Evolutionary conservation across 129 eudicot genomes (phyloP), one percentile per base, ranked within the genome.

Genomic region (Flaveria bidentis): DNA sequence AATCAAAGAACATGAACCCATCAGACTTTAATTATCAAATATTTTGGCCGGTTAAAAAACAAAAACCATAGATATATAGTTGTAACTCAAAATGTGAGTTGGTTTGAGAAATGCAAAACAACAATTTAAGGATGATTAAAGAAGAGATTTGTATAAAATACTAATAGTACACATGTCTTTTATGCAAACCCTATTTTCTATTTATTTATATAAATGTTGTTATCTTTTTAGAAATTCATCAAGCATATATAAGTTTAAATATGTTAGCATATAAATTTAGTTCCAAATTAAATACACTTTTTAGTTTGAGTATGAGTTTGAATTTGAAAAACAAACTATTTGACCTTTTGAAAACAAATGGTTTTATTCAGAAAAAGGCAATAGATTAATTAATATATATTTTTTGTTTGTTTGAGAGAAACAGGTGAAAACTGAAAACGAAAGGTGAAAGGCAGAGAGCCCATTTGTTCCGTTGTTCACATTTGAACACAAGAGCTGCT

Each of bases 401-500:
- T 72, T 53, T 75, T 75, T 68, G 75, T 62, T 18, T 39, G 44
- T 56, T 30, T 16, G 70, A 65, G 68, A 71, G 74, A 72, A 78
- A 84, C 77, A 72, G 70, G 47, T 49, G 82, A 71, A 58, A 58
- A 58, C 65, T 22, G 64, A 58, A 77, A 72, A 68, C 13, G 74
- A 69, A 76, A 58, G 80, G 76, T 30, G 62, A 68, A 53, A 67
- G 62, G 20, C 80, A 26, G 80, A 26, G 80, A 68, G 71, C 75
- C 82, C 79, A 61, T 64, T 60, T 71, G 84, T 36, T 36, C 41
- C 41, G 41, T 36, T 36, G 41, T 79, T 82, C 76, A 80, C 60
- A 75, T 82, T 50, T 80, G 68, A 81, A 84, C 82, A 39, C 65
- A 55, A 61, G 81, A 78, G 81, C 76, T 44, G 47, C 64, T 12